A percentile compares a stretch with the other conserved stretches of the same genome.
These are phyloP conservation scores for Phytophthora pseudosyringae DNA, from an alignment of 352 stramenopile species.

Conservation along the genomic window DNA sequence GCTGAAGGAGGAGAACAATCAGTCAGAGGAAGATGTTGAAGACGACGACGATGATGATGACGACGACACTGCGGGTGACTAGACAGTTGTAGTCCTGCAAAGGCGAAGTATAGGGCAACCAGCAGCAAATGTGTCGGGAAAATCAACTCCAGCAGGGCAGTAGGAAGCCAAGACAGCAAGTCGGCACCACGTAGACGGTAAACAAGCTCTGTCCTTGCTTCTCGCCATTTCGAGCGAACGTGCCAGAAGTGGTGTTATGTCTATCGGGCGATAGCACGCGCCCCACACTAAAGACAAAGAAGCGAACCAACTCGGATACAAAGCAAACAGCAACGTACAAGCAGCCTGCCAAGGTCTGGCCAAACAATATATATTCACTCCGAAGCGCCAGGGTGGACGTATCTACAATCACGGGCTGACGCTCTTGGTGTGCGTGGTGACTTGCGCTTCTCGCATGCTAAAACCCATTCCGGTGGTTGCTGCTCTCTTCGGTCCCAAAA, in stretches of 20 bases:
- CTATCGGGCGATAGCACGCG: slow-evolving; percentile 41
- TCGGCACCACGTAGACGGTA: background rate
- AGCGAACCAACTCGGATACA: too few relatives aligned
- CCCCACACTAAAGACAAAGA: too few relatives aligned
- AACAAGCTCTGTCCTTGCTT: slow-evolving; percentile 16
- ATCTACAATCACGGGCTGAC: slow-evolving; percentile 9
- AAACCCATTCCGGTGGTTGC: slow-evolving; percentile 13
- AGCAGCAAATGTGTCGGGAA: background rate
- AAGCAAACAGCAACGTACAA: slow-evolving; percentile 6
- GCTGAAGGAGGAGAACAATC: slow-evolving; percentile 55
- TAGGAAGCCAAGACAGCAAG: background rate
- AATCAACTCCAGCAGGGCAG: background rate
- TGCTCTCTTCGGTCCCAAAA: slow-evolving; percentile 10
- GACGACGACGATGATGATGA: slow-evolving; percentile 35
- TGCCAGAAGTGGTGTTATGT: too few relatives aligned
- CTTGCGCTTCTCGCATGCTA: slow-evolving; percentile 29
- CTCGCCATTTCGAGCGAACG: too few relatives aligned
- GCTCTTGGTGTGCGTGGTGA: slow-evolving; percentile 21
- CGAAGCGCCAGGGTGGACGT: slow-evolving; percentile 7
- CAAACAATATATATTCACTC: slow-evolving; percentile 37
- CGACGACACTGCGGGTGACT: slow-evolving; percentile 38
- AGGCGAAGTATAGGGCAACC: background rate
- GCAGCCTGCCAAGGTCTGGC: slow-evolving; percentile 32
- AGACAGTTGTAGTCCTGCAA: slow-evolving; percentile 8
- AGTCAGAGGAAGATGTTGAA: slow-evolving; percentile 53